These are phyloP conservation scores for Oryza glaberrima DNA, from an alignment of 176 grass and related monocot species.

Conservation along the genomic window DNA sequence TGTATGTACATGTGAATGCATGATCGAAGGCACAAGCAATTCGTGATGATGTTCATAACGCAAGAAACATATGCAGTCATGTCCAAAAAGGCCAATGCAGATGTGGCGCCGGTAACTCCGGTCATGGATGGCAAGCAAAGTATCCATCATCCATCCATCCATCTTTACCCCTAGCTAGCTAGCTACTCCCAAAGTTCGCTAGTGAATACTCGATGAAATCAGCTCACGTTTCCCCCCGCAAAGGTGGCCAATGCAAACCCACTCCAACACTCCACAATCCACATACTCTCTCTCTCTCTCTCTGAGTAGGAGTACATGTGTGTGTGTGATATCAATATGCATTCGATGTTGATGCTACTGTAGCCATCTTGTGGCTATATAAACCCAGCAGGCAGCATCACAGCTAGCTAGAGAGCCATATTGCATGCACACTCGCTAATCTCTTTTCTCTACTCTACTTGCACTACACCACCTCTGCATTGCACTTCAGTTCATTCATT, in stretches of 20 bases:
- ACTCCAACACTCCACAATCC: conserved; percentile 54
- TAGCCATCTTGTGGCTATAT: conserved; percentile 44
- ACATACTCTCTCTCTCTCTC: background rate
- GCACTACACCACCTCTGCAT: too few species aligned
- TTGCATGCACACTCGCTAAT: background rate
- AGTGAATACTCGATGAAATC: conserved; percentile 28
- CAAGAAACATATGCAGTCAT: too few species aligned
- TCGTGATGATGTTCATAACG: too few species aligned
- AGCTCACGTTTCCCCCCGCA: background rate
- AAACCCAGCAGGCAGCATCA: conserved; percentile 19
- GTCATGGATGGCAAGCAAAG: too few species aligned
- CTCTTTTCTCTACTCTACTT: background rate
- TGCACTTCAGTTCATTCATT: too few species aligned
- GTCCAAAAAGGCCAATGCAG: too few species aligned
- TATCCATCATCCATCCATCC: too few species aligned
- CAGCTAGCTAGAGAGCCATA: background rate
- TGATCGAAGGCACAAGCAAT: too few species aligned
- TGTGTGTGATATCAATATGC: background rate
- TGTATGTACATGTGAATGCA: too few species aligned
- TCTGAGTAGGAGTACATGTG: background rate
- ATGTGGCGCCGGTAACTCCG: too few species aligned
- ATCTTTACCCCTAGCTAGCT: too few species aligned
- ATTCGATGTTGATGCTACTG: background rate
- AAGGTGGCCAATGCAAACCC: conserved; percentile 39
- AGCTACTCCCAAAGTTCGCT: too few species aligned